Percentiles rank a stretch among this genome's conserved stretches.
These are phyloP conservation scores for Davidsoniella virescens DNA, from an alignment of 2,329 filamentous ascomycete species.

Conservation along the genomic window DNA sequence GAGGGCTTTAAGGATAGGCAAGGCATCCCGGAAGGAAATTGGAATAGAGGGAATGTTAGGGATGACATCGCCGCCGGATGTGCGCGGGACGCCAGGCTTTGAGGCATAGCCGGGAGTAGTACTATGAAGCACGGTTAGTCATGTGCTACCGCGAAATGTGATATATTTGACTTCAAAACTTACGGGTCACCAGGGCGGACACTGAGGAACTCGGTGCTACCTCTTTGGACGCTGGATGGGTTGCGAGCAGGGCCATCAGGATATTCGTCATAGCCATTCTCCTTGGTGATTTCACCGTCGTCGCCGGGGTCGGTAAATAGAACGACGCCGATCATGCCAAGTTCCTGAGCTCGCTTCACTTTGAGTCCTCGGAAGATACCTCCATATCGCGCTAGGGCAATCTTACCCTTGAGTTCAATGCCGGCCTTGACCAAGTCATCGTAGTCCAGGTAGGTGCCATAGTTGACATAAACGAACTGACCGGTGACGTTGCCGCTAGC, in stretches of 20 bases:
- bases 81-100: conserved; percentile 69
- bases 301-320: conserved; percentile 83
- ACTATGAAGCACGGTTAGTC: conserved; percentile 16
- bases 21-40: conserved; percentile 72
- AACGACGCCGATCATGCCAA: conserved; percentile 73
- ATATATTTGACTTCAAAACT: conserved; percentile 7
- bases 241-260: conserved; percentile 76
- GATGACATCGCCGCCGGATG: conserved; percentile 51
- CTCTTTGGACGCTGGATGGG: conserved; percentile 77
- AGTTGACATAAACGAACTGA: conserved; percentile 77
- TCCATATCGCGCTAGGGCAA: conserved; percentile 76
- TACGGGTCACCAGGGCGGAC: conserved; percentile 52
- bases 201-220: conserved; percentile 70
- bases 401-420: conserved; percentile 64
- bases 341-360: conserved; percentile 77
- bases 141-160: background rate
- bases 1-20: conserved; percentile 76
- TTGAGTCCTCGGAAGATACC: conserved; percentile 79
- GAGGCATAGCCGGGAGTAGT: conserved; percentile 91
- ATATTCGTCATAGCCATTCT: conserved; percentile 64
- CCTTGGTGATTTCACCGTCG: conserved; percentile 66
- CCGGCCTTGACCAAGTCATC: conserved; percentile 65
- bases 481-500: conserved; percentile 83
- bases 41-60: conserved; percentile 82
- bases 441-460: conserved; percentile 73